Evolutionary conservation across 1,284 basidiomycete species (phyloP).

Genomic region (Apiotrichum montevideense): DNA sequence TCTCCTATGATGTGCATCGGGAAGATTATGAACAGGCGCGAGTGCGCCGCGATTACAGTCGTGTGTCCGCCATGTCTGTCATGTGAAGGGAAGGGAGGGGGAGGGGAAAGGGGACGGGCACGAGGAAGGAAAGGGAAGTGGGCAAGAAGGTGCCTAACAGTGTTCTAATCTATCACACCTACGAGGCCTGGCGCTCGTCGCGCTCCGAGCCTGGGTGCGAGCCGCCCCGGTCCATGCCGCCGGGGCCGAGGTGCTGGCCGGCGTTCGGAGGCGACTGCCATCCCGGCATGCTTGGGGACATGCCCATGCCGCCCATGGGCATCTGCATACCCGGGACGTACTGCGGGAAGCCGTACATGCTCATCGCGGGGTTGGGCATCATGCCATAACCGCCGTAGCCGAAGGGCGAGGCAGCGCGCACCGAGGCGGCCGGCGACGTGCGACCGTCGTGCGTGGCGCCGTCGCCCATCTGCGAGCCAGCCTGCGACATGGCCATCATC

Average conservation of each 20-base stretch:
- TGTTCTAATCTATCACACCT: not conserved
- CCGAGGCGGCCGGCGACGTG: slow-evolving; percentile 10
- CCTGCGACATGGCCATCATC: slow-evolving; percentile 77
- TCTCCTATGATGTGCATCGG: too few relatives aligned
- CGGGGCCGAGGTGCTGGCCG: not conserved
- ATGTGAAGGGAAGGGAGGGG: too few relatives aligned
- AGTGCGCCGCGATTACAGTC: too few relatives aligned
- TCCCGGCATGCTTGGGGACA: not conserved
- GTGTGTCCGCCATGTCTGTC: too few relatives aligned
- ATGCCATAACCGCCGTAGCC: slow-evolving; percentile 10
- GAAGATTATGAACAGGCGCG: too few relatives aligned
- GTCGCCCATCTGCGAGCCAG: slow-evolving; percentile 65
- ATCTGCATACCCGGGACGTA: not conserved
- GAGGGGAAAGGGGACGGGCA: too few relatives aligned
- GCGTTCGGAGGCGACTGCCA: not conserved
- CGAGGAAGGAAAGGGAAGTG: too few relatives aligned
- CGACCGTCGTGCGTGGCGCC: slow-evolving; percentile 9
- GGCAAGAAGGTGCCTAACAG: too few relatives aligned
- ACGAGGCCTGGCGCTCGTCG: slow-evolving; percentile 13
- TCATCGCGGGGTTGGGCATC: slow-evolving; percentile 4
- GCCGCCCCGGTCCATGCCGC: not conserved
- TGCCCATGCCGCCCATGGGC: slow-evolving; percentile 2
- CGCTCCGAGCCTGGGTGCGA: slow-evolving; percentile 6
- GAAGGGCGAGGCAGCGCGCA: slow-evolving; percentile 11
- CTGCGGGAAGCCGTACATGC: slow-evolving; percentile 16